Evolutionary conservation across 139 green algal genomes (phyloP).

Genomic region (Tetraselmis chui): DNA sequence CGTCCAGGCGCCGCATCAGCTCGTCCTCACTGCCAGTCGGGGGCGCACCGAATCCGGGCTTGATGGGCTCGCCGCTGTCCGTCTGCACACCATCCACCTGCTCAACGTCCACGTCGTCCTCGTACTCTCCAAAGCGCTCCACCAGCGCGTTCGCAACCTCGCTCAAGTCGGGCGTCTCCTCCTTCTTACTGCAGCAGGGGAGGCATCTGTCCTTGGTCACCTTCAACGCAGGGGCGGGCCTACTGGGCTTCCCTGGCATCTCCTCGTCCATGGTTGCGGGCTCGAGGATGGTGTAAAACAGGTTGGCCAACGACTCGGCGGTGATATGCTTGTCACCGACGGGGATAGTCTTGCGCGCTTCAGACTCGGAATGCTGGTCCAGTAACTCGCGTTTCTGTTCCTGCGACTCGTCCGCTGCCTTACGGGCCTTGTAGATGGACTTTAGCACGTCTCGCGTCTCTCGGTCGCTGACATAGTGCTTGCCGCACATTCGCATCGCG

Average conservation of each 20-base stretch:
- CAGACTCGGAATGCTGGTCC: background rate
- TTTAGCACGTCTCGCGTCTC: background rate
- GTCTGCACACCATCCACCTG: no score
- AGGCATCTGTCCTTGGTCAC: background rate
- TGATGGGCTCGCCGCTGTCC: background rate
- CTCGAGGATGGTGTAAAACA: background rate
- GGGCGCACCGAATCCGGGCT: background rate
- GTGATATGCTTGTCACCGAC: background rate
- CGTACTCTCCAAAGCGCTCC: background rate
- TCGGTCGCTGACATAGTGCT: background rate
- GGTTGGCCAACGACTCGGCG: background rate
- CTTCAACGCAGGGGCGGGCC: background rate
- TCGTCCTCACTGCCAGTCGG: background rate
- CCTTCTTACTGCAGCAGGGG: background rate
- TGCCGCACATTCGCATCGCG: slow-evolving; percentile 1
- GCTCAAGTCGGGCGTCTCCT: background rate
- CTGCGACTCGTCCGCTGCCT: background rate
- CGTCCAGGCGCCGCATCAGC: background rate
- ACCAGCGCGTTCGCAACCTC: background rate
- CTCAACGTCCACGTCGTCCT: background rate
- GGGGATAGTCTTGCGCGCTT: background rate
- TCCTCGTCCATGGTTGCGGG: background rate
- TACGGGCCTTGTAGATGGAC: background rate
- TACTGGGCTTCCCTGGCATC: background rate
- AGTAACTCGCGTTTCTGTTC: background rate